Conservation (phyloP, 2,329 filamentous ascomycete genomes). For the Phoma sp. region DNA sequence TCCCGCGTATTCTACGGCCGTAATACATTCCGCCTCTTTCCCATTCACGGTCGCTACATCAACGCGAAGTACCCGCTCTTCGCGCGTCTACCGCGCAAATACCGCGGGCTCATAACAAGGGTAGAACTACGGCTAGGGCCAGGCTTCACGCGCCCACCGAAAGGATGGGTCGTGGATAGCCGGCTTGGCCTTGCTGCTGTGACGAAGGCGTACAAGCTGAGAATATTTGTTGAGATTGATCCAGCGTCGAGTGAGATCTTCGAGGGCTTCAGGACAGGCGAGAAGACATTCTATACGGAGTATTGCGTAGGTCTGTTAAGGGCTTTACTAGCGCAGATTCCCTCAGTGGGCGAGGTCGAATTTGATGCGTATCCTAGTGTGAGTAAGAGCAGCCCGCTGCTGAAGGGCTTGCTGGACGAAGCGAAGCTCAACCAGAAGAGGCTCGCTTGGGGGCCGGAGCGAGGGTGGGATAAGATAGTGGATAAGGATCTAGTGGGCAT, state of each 20-base stretch:
- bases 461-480: constrained; percentile 64
- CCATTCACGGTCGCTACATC: constrained; percentile 66
- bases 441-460: constrained; percentile 72
- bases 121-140: constrained; percentile 76
- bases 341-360: constrained; percentile 65
- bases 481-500: constrained; percentile 39
- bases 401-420: constrained; percentile 66
- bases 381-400: constrained; percentile 69
- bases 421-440: constrained; percentile 58
- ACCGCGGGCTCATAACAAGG: constrained; percentile 67
- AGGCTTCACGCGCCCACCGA: constrained; percentile 74
- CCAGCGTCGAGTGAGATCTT: constrained; percentile 70
- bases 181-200: constrained; percentile 71
- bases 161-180: constrained; percentile 72
- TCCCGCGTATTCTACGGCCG: constrained; percentile 59
- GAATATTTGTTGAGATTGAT: constrained; percentile 76
- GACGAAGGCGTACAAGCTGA: constrained; percentile 64
- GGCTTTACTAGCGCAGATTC: constrained; percentile 64
- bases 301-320: constrained; percentile 68
- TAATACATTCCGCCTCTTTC: constrained; percentile 63
- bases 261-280: constrained; percentile 69
- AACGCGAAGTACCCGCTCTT: constrained; percentile 77
- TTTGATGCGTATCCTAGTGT: constrained; percentile 75
- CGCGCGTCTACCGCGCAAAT: constrained; percentile 67
- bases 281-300: constrained; percentile 71